phyloP scores from a whole-genome alignment of 176 grass and related monocot genomes.

The Poa annua region DNA sequence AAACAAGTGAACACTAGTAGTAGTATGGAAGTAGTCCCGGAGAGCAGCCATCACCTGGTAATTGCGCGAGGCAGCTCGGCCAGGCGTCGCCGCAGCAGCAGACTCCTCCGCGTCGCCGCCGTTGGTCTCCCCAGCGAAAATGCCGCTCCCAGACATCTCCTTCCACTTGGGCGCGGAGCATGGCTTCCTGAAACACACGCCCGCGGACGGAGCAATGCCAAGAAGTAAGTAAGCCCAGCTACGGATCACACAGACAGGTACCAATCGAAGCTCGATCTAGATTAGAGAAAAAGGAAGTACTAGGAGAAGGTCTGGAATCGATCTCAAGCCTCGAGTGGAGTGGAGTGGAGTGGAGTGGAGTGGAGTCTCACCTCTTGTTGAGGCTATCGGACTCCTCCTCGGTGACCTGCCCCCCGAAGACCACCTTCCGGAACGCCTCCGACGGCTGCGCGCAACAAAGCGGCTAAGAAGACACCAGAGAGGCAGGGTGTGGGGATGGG shows the following conservation, averaged over 20 bases:
- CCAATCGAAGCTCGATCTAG: background rate
- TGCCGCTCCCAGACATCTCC: constrained; percentile 92
- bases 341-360: too few relatives aligned
- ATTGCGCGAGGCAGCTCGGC: constrained; percentile 40
- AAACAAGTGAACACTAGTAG: background rate
- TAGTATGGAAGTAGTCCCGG: background rate
- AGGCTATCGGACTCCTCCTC: constrained; percentile 91
- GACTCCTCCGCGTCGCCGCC: constrained; percentile 49
- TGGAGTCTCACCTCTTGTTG: constrained; percentile 66
- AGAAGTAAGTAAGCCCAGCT: background rate
- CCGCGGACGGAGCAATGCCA: background rate
- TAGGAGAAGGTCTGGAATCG: background rate
- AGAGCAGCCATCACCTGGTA: constrained; percentile 61
- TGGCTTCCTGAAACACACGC: constrained; percentile 62
- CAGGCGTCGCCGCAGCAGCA: constrained; percentile 42
- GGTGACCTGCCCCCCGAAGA: constrained; percentile 86
- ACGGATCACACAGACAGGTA: background rate
- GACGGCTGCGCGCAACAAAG: constrained; percentile 60
- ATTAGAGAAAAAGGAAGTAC: background rate
- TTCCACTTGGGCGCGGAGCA: constrained; percentile 91
- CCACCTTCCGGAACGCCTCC: constrained; percentile 85
- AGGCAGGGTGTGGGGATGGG: background rate
- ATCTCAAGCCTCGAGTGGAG: background rate
- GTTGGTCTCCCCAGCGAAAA: constrained; percentile 58
- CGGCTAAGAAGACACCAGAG: background rate